Percentiles rank a stretch among this genome's conserved stretches.
These are phyloP conservation scores for Fusarium sp. DNA, from an alignment of 2,329 filamentous ascomycete genomes.

Conservation along the genomic window DNA sequence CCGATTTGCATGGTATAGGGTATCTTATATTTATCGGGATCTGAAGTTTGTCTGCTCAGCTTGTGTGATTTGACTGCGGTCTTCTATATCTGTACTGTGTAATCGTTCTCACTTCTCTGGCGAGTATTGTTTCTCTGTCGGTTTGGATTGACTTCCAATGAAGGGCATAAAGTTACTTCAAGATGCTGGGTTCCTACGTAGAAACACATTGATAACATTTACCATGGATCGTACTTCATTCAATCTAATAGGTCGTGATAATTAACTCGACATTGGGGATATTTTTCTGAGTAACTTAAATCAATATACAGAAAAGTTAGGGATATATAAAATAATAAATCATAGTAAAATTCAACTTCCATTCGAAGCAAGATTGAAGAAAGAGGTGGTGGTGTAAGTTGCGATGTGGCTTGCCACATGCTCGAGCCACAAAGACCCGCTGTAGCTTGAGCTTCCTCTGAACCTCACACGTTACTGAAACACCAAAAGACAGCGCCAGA, in stretches of 20 bases:
- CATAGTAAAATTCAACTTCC: neutral
- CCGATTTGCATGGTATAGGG: slow-evolving; percentile 13
- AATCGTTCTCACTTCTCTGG: too few species aligned
- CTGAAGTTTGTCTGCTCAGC: neutral
- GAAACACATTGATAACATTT: too few species aligned
- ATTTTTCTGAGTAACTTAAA: too few species aligned
- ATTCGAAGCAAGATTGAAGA: neutral
- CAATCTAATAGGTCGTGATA: too few species aligned
- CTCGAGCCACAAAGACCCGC: slow-evolving; percentile 43
- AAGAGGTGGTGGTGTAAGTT: neutral
- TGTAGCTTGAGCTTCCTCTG: slow-evolving; percentile 24
- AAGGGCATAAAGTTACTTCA: too few species aligned
- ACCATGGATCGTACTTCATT: too few species aligned
- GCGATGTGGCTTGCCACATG: slow-evolving; percentile 42
- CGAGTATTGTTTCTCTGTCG: too few species aligned
- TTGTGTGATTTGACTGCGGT: neutral
- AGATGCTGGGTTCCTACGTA: too few species aligned
- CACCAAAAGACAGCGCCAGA: slow-evolving; percentile 20
- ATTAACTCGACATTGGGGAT: too few species aligned
- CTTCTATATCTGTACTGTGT: neutral
- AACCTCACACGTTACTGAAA: slow-evolving; percentile 47
- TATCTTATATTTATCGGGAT: neutral
- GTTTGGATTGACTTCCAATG: too few species aligned
- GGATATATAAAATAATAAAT: neutral
- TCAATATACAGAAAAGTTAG: too few species aligned